phyloP scores from a whole-genome alignment of 1,284 basidiomycete species.

The Dichomitus squalens region DNA sequence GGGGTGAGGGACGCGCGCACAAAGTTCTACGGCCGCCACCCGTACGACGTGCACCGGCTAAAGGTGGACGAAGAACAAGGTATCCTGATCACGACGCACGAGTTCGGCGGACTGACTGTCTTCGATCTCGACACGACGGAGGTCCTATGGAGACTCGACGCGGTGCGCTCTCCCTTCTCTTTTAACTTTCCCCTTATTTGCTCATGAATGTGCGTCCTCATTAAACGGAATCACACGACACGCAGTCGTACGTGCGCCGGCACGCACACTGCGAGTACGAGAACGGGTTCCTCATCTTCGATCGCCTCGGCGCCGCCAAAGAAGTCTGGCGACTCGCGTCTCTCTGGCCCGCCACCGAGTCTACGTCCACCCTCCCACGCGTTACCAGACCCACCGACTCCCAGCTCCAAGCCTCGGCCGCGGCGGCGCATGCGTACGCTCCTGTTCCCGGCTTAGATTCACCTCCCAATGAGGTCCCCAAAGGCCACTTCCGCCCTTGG shows the following conservation, averaged over 20 bases:
- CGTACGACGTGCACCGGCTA: conserved; percentile 61
- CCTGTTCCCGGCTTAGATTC: background rate
- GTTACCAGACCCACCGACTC: conserved; percentile 35
- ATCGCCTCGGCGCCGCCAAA: conserved; percentile 54
- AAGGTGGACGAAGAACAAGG: conserved; percentile 68
- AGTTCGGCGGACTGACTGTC: conserved; percentile 56
- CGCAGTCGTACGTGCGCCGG: conserved; percentile 52
- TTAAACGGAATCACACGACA: background rate
- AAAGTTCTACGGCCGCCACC: conserved; percentile 35
- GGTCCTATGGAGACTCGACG: conserved; percentile 59
- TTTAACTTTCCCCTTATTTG: background rate
- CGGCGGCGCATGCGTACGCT: conserved; percentile 1
- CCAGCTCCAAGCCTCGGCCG: conserved; percentile 35
- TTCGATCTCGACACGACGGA: conserved; percentile 49
- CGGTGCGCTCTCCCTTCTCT: conserved; percentile 30
- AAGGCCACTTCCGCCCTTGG: conserved; percentile 62
- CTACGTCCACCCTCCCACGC: conserved; percentile 20
- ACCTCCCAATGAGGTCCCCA: conserved; percentile 12
- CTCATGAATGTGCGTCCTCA: background rate
- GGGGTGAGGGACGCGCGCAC: conserved; percentile 46
- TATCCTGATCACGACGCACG: conserved; percentile 58
- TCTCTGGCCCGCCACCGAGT: conserved; percentile 20
- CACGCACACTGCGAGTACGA: conserved; percentile 76
- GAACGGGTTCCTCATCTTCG: conserved; percentile 71
- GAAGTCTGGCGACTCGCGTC: conserved; percentile 67